These are phyloP conservation scores for Escallonia herrerae DNA, from an alignment of 129 eudicot species.

Conservation along the genomic window DNA sequence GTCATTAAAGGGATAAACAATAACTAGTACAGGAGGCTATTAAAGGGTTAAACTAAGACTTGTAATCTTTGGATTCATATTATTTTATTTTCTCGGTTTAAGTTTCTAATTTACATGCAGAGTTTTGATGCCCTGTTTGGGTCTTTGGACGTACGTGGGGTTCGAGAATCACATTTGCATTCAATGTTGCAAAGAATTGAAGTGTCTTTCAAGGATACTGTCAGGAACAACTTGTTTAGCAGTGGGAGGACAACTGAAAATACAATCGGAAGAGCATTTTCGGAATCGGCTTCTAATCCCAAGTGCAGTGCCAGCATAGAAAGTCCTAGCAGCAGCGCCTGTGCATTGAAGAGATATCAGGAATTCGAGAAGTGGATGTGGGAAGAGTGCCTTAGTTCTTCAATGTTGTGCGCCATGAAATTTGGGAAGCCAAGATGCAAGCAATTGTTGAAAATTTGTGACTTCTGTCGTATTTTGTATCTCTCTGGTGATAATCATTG, in stretches of 20 bases:
- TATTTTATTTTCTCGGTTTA: no score
- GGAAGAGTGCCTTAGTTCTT: slow-evolving; percentile 57
- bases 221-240: slow-evolving; percentile 20
- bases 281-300: slow-evolving; percentile 6
- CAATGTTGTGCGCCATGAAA: slow-evolving; percentile 44
- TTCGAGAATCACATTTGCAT: slow-evolving; percentile 73
- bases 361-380: slow-evolving; percentile 82
- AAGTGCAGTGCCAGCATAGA: slow-evolving; percentile 14
- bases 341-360: slow-evolving; percentile 34
- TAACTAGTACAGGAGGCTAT: no score
- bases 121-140: slow-evolving; percentile 57
- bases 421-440: slow-evolving; percentile 42
- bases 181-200: slow-evolving; percentile 71
- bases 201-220: slow-evolving; percentile 45
- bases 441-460: slow-evolving; percentile 46
- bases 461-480: slow-evolving; percentile 40
- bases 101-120: slow-evolving; percentile 35
- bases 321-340: slow-evolving; percentile 36
- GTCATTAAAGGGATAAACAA: no score
- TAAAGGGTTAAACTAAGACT: no score
- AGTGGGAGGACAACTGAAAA: background rate
- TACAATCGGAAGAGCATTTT: slow-evolving; percentile 10
- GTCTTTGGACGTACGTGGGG: slow-evolving; percentile 77
- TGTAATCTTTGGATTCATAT: background rate
- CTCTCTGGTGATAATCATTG: slow-evolving; percentile 42